Base-by-base conservation (phyloP, 2,329 filamentous ascomycete genomes). In the Aspergillus pseudoterreus region DNA sequence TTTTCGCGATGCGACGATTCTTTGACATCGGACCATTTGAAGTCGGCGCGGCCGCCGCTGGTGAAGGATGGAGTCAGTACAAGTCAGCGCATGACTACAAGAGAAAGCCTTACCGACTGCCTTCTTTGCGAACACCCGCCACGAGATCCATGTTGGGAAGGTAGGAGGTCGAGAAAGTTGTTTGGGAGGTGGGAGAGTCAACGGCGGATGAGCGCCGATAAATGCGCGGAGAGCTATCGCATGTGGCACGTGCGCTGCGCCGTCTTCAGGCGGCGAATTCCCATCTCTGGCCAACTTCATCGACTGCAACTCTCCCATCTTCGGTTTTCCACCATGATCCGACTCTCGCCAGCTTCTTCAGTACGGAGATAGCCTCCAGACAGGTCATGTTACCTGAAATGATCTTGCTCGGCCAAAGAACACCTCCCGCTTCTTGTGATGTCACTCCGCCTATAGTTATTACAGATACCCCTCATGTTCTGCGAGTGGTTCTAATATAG, bases 1-100 rank as follows among this genome's bases (percentile, higher is more conserved):
- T 86, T 96, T 72, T 99, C 92, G 71, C 94, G 91, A 66, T 96
- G 92, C 19, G 82, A 76, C 45, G 91, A 95, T 58, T 79, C 84
- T 69, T 92, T 87, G 66, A 99, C 92, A 61, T 96, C 91, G 59
- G 92, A 88, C 94, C 94, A 97, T 74, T 86, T 92, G 77, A 99
- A 99, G 71, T 96, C 91, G 72, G 88, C 88, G 67, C 80, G 81
- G 54, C 94, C 94, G 65, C 94, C 94, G 60, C 94, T 82, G 55
- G 35, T 43, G 19, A 45, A 50, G 12, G 45, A 39, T 60, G 54
- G 57, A 52, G 39, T 52, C 45, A 33, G 22, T 6, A 27, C 3
- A 11, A 38, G 30, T 14, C 2, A 36, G 10, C 30, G 8, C 45
- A n/a, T 2, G 27, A 32, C 17, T 12, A 47, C 8, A 4, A 1